Evolutionary conservation across 2,329 filamentous ascomycete species (phyloP), one percentile per base, ranked within the genome.

Genomic region (Colletotrichum tabaci): DNA sequence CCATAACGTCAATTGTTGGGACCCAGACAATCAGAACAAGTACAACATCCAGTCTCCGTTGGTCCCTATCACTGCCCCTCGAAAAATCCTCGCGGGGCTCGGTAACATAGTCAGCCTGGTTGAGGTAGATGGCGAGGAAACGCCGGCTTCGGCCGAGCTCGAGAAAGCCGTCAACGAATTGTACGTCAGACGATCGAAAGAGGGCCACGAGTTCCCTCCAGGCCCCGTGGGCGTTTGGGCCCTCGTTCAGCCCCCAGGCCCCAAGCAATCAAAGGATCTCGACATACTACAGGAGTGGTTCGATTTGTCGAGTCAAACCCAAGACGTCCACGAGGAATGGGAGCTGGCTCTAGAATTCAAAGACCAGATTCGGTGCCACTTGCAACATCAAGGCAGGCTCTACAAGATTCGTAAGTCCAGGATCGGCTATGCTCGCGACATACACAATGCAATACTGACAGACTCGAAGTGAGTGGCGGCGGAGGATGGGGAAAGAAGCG

Each of bases 401-500:
- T 83, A 86, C 66, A 82, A 81, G 69, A 83, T 87, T 13, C 76
- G 85, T 87, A 78, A 76, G 84, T 81, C 16, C n/a, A n/a, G 38
- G 35, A 8, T 12, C 44, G 21, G n/a, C 12, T 42, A 13, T 57
- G 23, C 12, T 53, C n/a, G 30, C 30, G 21, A 21, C 49, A 26
- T 53, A 21, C 26, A 12, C 35, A 7, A 15, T 55, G 4, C n/a
- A 18, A 42, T 67, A 74, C 65, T 61, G 61, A 56, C 74, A 57
- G 16, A 53, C 40, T 42, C 64, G 81, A 84, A 87, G 89, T 95
- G 74, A 95, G 93, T 76, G 94, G 94, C 5, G 94, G 94, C 56
- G 94, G 94, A 52, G 94, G 94, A 23, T 97, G 94, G 94, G 94
- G 94, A 18, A 85, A 88, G 67, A 96, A 96, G 79, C 90, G 92